phyloP scores from a whole-genome alignment of 2,329 filamentous ascomycete genomes.

The Colletotrichum horii region DNA sequence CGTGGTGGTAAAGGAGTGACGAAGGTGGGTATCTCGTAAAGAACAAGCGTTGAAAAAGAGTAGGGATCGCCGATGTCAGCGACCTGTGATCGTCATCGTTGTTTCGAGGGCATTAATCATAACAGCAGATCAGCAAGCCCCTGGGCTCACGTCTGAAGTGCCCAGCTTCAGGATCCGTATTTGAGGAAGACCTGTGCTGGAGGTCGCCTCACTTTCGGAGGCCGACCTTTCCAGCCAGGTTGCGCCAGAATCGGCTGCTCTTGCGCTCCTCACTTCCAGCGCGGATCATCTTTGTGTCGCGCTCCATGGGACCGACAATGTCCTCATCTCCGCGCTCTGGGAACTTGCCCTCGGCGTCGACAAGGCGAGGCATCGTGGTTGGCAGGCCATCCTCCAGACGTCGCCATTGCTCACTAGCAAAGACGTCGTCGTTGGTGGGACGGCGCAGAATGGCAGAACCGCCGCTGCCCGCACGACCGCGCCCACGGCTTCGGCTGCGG shows the following conservation, averaged over 20 bases:
- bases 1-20: constrained; percentile 15
- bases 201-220: constrained; percentile 18
- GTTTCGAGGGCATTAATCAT: constrained; percentile 18
- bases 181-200: background rate
- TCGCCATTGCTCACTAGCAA: constrained; percentile 47
- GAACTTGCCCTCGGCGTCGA: constrained; percentile 82
- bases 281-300: constrained; percentile 58
- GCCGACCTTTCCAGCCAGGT: constrained; percentile 51
- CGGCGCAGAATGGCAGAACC: constrained; percentile 31
- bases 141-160: background rate
- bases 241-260: constrained; percentile 53
- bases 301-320: constrained; percentile 91
- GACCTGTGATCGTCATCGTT: background rate
- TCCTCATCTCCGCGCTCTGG: constrained; percentile 87
- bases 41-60: background rate
- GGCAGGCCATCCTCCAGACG: constrained; percentile 61
- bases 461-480: constrained; percentile 48
- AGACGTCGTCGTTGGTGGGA: constrained; percentile 41
- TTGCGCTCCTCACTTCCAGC: constrained; percentile 49
- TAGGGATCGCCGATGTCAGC: constrained; percentile 10
- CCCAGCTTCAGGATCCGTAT: background rate
- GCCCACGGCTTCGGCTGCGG: constrained; percentile 44
- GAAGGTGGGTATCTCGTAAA: constrained; percentile 30
- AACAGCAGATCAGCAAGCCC: background rate
- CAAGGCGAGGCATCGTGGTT: constrained; percentile 70